phyloP scores from a whole-genome alignment of 331 rosid species.

The Pyracantha coccinea region DNA sequence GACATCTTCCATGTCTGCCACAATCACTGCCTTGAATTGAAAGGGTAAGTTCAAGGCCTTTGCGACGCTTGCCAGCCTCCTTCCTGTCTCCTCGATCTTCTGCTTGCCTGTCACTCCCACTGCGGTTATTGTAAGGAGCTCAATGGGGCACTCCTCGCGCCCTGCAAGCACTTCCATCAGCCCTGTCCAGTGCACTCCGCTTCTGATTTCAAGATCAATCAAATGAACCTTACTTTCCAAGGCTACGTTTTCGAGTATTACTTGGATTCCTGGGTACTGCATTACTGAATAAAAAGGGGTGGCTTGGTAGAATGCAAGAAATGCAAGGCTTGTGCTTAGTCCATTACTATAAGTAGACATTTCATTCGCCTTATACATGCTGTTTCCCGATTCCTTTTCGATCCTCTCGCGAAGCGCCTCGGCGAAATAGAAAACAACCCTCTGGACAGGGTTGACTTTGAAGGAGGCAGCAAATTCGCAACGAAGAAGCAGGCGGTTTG shows the following conservation, averaged over 20 bases:
- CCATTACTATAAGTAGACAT: neutral
- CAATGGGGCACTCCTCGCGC: constrained; percentile 24
- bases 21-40: constrained; percentile 31
- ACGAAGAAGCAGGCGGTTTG: constrained; percentile 42
- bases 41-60: constrained; percentile 58
- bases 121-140: constrained; percentile 49
- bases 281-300: constrained; percentile 48
- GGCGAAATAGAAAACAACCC: constrained; percentile 44
- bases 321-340: neutral
- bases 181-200: constrained; percentile 50
- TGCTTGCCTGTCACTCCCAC: constrained; percentile 22
- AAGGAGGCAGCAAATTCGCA: constrained; percentile 44
- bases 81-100: constrained; percentile 35
- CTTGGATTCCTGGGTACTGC: constrained; percentile 52
- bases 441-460: constrained; percentile 24
- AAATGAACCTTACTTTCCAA: constrained; percentile 40
- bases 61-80: constrained; percentile 45
- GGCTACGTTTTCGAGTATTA: constrained; percentile 50
- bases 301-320: constrained; percentile 25
- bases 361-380: neutral
- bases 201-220: constrained; percentile 45
- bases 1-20: constrained; percentile 37
- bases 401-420: constrained; percentile 58
- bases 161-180: constrained; percentile 57
- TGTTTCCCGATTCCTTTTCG: constrained; percentile 33